Conservation (phyloP, 2,329 filamentous ascomycete species). For the Cordyceps tenuipes region DNA sequence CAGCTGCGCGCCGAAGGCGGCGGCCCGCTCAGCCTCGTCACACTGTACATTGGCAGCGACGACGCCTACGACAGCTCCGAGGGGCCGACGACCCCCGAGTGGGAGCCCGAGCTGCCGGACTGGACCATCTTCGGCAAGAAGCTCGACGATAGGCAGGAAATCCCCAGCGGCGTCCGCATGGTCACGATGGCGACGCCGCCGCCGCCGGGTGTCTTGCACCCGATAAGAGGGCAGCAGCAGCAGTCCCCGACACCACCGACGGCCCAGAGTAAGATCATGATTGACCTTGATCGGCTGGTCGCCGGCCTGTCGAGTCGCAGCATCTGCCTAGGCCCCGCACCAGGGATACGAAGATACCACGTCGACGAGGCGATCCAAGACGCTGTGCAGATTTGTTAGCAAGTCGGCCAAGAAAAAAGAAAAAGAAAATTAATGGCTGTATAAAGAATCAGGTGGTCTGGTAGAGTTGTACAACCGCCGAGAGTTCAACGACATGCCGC, state of each 20-base stretch:
- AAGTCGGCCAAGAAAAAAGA: neutral
- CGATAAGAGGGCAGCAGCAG: neutral
- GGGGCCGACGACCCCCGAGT: neutral
- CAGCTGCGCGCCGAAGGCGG: neutral
- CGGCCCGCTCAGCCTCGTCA: neutral
- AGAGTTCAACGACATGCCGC: neutral
- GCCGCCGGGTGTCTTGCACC: neutral
- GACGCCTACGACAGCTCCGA: neutral
- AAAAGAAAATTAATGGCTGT: neutral
- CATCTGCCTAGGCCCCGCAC: constrained; percentile 9
- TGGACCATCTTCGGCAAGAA: constrained; percentile 11
- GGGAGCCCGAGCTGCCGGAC: constrained; percentile 10
- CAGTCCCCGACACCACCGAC: neutral
- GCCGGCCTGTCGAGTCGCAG: neutral
- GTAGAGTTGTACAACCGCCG: too few species aligned
- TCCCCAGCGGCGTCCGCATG: constrained; percentile 5
- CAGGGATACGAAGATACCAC: constrained; percentile 4
- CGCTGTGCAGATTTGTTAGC: neutral
- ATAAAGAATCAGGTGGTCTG: too few species aligned
- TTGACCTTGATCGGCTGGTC: constrained; percentile 7
- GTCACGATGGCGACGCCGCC: neutral
- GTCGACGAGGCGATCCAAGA: constrained; percentile 12
- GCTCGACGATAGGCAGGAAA: constrained; percentile 3
- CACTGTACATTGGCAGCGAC: constrained; percentile 1
- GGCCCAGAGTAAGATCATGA: neutral